These are phyloP conservation scores for Juglanconis sp. DNA, from an alignment of 2,329 filamentous ascomycete species.

Conservation along the genomic window DNA sequence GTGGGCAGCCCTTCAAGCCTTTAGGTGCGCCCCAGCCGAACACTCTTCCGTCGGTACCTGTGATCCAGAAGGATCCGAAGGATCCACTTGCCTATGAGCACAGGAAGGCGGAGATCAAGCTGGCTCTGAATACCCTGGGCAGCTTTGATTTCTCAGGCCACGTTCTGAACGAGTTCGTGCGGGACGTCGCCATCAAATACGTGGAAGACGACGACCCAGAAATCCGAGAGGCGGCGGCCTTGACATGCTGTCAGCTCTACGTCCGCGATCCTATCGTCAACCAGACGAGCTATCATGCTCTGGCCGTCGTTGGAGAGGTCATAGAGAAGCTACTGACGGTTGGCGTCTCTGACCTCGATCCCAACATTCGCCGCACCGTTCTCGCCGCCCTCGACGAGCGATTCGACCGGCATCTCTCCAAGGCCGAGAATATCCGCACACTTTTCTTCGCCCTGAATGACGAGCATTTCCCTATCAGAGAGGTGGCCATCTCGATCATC, in stretches of 20 bases:
- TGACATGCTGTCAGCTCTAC: conserved; percentile 97
- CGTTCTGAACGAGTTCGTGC: conserved; percentile 95
- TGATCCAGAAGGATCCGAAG: conserved; percentile 83
- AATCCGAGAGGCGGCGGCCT: conserved; percentile 87
- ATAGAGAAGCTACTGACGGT: conserved; percentile 96
- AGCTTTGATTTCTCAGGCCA: conserved; percentile 92
- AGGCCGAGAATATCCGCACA: conserved; percentile 94
- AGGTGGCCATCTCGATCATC: conserved; percentile 94
- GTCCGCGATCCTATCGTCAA: conserved; percentile 96
- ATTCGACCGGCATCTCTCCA: conserved; percentile 94
- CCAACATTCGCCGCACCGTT: conserved; percentile 84
- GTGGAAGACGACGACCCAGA: conserved; percentile 94
- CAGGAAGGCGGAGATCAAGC: conserved; percentile 80
- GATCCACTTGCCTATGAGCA: conserved; percentile 78
- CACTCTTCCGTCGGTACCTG: conserved; percentile 74
- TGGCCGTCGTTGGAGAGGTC: conserved; percentile 95
- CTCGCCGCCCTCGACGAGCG: conserved; percentile 85
- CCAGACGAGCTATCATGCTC: conserved; percentile 93
- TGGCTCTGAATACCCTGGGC: conserved; percentile 92
- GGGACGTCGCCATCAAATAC: conserved; percentile 96
- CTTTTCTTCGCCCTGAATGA: conserved; percentile 95
- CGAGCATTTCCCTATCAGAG: conserved; percentile 85
- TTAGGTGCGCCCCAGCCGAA: conserved; percentile 84
- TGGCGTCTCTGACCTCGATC: conserved; percentile 86
- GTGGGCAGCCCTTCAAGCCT: conserved; percentile 86